Evolutionary conservation across 345 rosid genomes (phyloP).

Genomic region (Acer yangbiense): DNA sequence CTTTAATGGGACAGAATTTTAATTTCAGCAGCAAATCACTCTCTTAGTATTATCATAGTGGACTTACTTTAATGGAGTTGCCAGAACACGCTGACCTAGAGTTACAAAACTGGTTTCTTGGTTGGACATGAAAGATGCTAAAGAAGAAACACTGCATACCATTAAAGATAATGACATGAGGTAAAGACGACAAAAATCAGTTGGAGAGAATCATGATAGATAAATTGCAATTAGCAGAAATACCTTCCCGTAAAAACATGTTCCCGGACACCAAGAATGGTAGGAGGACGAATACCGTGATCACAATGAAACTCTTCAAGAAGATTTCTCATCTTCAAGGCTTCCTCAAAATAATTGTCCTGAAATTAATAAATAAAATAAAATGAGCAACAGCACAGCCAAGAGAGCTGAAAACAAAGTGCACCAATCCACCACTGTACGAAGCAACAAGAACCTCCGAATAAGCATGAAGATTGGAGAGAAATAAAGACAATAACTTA

Average conservation of each 20-base stretch:
- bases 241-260: conserved; percentile 98
- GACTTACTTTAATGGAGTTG: conserved; percentile 92
- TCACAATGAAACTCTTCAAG: conserved; percentile 82
- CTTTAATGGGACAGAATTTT: conserved; percentile 12
- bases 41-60: conserved; percentile 2
- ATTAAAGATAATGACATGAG: conserved; percentile 18
- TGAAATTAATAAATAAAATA: conserved; percentile 23
- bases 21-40: conserved; percentile 11
- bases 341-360: conserved; percentile 99
- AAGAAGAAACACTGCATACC: conserved; percentile 90
- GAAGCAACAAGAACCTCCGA: neutral
- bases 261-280: conserved; percentile 99
- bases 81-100: conserved; percentile 92
- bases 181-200: neutral
- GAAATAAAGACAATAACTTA: neutral
- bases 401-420: neutral
- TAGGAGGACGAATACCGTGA: conserved; percentile 89
- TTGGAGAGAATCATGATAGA: neutral
- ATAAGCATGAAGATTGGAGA: conserved; percentile 13
- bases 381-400: neutral
- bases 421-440: neutral
- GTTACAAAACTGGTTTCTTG: conserved; percentile 97
- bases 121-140: conserved; percentile 94
- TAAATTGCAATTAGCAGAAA: conserved; percentile 13
- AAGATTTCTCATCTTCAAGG: conserved; percentile 96